These are phyloP conservation scores for Trichosanthes truncata DNA, from an alignment of 306 rosid genomes.

Conservation along the genomic window DNA sequence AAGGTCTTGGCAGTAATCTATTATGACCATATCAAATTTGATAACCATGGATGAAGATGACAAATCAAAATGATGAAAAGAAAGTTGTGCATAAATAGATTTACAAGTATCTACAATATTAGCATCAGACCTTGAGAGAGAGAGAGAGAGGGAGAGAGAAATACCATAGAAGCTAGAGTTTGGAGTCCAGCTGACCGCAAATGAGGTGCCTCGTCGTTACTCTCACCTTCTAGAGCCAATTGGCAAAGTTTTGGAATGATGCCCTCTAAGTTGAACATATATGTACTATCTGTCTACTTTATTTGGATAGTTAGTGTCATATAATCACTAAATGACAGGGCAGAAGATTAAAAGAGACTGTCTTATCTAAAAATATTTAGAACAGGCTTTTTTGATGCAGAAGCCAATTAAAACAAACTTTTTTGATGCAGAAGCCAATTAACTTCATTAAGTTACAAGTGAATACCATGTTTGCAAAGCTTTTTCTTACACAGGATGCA, in stretches of 20 bases:
- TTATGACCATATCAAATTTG: neutral
- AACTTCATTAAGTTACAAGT: neutral
- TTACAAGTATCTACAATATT: neutral
- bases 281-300: slow-evolving; percentile 69
- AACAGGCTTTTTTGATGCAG: neutral
- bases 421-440: neutral
- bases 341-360: neutral
- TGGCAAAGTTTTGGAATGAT: slow-evolving; percentile 81
- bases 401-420: neutral
- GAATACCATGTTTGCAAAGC: neutral
- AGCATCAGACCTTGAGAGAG: slow-evolving; percentile 6
- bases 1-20: neutral
- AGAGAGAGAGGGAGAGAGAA: slow-evolving; percentile 1
- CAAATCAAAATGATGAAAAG: neutral
- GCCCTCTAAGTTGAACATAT: slow-evolving; percentile 91
- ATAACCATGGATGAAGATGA: neutral
- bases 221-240: slow-evolving; percentile 77
- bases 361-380: neutral
- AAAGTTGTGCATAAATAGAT: neutral
- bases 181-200: slow-evolving; percentile 80
- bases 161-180: slow-evolving; percentile 73
- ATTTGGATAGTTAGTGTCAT: slow-evolving; percentile 39
- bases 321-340: neutral
- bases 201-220: slow-evolving; percentile 40
- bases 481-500: slow-evolving; percentile 1